A percentile compares a stretch with the other conserved stretches of the same genome.
These are phyloP conservation scores for Alternaria hordeiaustralica DNA, from an alignment of 2,329 filamentous ascomycete species.

Conservation along the genomic window DNA sequence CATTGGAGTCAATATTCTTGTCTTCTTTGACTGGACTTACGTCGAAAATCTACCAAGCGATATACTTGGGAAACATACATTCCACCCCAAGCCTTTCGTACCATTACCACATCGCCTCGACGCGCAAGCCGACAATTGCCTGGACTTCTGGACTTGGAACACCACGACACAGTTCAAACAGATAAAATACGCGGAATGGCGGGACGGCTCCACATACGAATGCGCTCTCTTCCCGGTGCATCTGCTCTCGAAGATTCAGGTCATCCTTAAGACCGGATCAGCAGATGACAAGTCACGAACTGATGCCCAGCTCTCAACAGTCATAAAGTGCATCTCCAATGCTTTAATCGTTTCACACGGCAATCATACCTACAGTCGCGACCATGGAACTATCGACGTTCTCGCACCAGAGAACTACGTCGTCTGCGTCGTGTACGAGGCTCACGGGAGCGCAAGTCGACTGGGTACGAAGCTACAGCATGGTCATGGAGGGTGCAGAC, in stretches of 20 bases:
- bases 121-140: background rate
- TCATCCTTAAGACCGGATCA: background rate
- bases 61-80: background rate
- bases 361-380: background rate
- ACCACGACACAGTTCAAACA: background rate
- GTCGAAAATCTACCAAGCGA: background rate
- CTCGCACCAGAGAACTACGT: background rate
- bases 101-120: background rate
- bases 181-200: background rate
- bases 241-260: background rate
- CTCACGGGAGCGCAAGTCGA: background rate
- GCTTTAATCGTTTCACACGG: background rate
- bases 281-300: background rate
- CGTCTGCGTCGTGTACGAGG: background rate
- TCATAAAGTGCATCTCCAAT: background rate
- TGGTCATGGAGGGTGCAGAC: background rate
- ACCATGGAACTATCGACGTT: background rate
- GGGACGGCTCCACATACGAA: background rate
- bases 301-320: background rate
- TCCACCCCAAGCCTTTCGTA: background rate
- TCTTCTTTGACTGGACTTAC: background rate
- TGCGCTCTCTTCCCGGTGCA: background rate
- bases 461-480: background rate
- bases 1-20: accelerated
- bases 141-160: background rate